Evolutionary conservation across 2,329 filamentous ascomycete genomes (phyloP), one percentile per base, ranked within the genome.

Genomic region (Aspergillus latus): DNA sequence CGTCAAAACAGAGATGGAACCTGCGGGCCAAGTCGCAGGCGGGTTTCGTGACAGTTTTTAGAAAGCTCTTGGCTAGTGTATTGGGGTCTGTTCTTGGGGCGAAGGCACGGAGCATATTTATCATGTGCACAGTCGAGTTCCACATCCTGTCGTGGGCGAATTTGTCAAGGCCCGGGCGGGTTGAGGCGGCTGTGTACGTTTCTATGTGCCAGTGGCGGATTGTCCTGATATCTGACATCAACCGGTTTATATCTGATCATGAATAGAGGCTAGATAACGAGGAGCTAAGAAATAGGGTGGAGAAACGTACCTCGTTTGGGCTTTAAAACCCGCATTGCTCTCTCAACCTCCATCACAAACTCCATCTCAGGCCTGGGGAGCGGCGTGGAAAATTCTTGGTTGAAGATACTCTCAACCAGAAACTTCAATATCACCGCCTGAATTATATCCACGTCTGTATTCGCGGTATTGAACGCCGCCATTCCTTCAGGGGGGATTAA

Each of bases 381-480:
- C 3, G 54, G 54, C n/a, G 48, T 52, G n/a, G 51, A 56, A 21
- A 56, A 56, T 15, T 56, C 54, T 28, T 52, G 54, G 5, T n/a
- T 21, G 54, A 56, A 56, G 5, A 56, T 42, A 5, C 8, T n/a
- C 13, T 56, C 54, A 13, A 29, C 34, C 5, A 56, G 15, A 21
- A 34, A 56, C 16, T 36, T 16, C 36, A 51, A 5, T 6, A 56
- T 52, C 4, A 28, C 11, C 1, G 54, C 48, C 28, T 56, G 54
- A 4, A 56, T 51, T 5, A 42, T 47, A 15, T 56, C 48, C 2
- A 48, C 29, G 36, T 56, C 54, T 28, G 48, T 56, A 4, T 5
- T 29, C 5, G 42, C n/a, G 15, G 30, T 26, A 10, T 10, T 16
- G 3, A 56, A 52, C 10, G 48, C 54, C 3, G 21, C 30, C 10